Percentiles rank a stretch among this genome's conserved stretches.
phyloP scores from a whole-genome alignment of 768 basidiomycete species.

The Suillus alpinus region DNA sequence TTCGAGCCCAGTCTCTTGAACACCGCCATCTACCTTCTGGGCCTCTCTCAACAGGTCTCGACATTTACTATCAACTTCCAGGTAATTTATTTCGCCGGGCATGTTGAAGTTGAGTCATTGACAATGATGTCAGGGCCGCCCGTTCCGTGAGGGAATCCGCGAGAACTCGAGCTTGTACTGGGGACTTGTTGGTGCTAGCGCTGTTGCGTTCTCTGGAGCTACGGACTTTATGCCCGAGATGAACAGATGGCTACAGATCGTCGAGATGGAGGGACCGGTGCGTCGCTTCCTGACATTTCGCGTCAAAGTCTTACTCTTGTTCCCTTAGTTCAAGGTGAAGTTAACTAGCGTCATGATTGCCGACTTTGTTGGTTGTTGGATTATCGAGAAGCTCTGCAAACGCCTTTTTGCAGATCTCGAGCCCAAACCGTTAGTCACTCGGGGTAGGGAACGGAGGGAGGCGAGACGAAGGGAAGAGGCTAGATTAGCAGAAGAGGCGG shows the following conservation, averaged over 20 bases:
- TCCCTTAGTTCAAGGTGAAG: conserved; percentile 72
- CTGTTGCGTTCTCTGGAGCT: conserved; percentile 90
- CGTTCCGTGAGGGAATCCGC: conserved; percentile 96
- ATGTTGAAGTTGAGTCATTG: background rate
- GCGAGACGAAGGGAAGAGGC: conserved; percentile 47
- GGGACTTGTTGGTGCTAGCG: conserved; percentile 85
- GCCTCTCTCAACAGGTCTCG: conserved; percentile 96
- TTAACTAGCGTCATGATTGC: conserved; percentile 79
- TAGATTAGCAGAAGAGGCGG: conserved; percentile 18
- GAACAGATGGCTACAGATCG: conserved; percentile 95
- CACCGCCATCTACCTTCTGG: conserved; percentile 94
- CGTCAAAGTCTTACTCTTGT: background rate
- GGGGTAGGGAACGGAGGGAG: conserved; percentile 80
- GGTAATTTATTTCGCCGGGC: conserved; percentile 31
- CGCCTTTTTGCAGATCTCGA: conserved; percentile 83
- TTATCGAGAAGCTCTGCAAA: conserved; percentile 82
- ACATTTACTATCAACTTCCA: conserved; percentile 99
- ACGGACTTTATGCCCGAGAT: conserved; percentile 94
- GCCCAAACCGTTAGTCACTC: conserved; percentile 80
- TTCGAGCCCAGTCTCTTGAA: conserved; percentile 94
- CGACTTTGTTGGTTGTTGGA: conserved; percentile 88
- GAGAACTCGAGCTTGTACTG: conserved; percentile 94
- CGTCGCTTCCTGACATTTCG: conserved; percentile 30
- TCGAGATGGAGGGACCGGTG: conserved; percentile 79
- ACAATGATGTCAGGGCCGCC: conserved; percentile 88